Evolutionary conservation across 2,329 filamentous ascomycete genomes (phyloP).

Genomic region (Xylaria sp.): DNA sequence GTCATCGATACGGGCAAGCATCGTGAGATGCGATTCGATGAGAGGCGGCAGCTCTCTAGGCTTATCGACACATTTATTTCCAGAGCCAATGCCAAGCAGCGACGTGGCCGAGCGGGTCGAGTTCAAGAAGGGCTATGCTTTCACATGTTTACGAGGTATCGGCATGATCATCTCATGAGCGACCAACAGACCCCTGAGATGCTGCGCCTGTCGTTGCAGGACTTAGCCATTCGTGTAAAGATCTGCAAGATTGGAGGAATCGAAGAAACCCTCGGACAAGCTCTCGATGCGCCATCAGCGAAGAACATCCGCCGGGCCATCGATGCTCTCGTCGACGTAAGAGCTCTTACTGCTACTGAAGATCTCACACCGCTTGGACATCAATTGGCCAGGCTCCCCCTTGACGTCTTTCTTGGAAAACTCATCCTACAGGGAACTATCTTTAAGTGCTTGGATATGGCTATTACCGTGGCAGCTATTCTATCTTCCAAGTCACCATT

Average conservation of each 20-base stretch:
- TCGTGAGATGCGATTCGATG: slow-evolving; percentile 97
- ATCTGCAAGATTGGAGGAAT: slow-evolving; percentile 96
- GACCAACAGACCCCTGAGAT: slow-evolving; percentile 98
- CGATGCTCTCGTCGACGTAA: slow-evolving; percentile 91
- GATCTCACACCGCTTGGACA: slow-evolving; percentile 86
- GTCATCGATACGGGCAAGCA: slow-evolving; percentile 98
- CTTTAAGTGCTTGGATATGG: slow-evolving; percentile 91
- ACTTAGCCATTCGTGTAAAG: slow-evolving; percentile 94
- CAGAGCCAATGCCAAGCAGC: slow-evolving; percentile 92
- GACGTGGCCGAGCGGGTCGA: slow-evolving; percentile 91
- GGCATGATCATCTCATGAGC: slow-evolving; percentile 85
- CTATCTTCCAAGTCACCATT: slow-evolving; percentile 96
- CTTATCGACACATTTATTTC: slow-evolving; percentile 96
- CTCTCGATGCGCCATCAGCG: slow-evolving; percentile 86
- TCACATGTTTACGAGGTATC: slow-evolving; percentile 90
- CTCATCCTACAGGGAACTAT: slow-evolving; percentile 86
- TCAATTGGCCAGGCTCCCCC: slow-evolving; percentile 86
- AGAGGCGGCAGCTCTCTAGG: slow-evolving; percentile 87
- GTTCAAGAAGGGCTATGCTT: slow-evolving; percentile 96
- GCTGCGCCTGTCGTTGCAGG: slow-evolving; percentile 91
- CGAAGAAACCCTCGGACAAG: slow-evolving; percentile 86
- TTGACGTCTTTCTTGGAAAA: slow-evolving; percentile 96
- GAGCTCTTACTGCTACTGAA: slow-evolving; percentile 82
- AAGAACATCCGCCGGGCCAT: slow-evolving; percentile 95
- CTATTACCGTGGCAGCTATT: slow-evolving; percentile 90